Evolutionary conservation across 1,139 yeast species (phyloP), one percentile per base, ranked within the genome.

Genomic region (Lodderomyces pseudojiufengensis): DNA sequence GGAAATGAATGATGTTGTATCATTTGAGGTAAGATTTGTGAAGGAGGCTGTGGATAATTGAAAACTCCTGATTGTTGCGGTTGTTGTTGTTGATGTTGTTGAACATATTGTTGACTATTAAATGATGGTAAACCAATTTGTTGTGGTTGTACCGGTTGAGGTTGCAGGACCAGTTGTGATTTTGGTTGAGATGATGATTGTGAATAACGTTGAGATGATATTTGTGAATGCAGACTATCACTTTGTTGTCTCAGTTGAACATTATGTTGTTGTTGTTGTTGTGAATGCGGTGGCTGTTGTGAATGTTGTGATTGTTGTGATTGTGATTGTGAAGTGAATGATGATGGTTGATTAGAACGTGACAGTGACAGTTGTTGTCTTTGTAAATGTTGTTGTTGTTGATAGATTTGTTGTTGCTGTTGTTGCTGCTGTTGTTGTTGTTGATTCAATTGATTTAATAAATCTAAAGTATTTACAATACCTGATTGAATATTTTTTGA

Each of bases 401-500:
- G 22, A 9, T 31, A 28, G 10, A 5, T 14, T 9, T 25, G 24
- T 12, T 24, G 28, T 12, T 14, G 33, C 22, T 21, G 33, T 16
- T 21, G 27, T 14, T 30, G 33, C 16, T 15, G 33, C 5, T 22
- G 37, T 23, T 31, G 40, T 13, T 42, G 40, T 14, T 35, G 42
- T 11, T 38, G 36, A 12, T 44, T 49, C 13, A 54, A 34, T 24
- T 47, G 48, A 6, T 44, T 38, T 12, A 54, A 36, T 27, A 54
- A 44, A 4, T 50, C 49, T 16, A 46, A 37, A 18, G 57, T 51
- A 24, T 47, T 46, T 10, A 38, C 39, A 9, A 51, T 41, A 3
- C 57, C 56, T 25, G 43, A 45, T 23, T 48, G 43, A 18, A 54
- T 40, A 28, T 47, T 47, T 5, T 40, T 25, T 27, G 41, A 44